Evolutionary conservation across 129 eudicot species (phyloP), one percentile per base, ranked within the genome.

Genomic region (Centrapalus pauciflorus): DNA sequence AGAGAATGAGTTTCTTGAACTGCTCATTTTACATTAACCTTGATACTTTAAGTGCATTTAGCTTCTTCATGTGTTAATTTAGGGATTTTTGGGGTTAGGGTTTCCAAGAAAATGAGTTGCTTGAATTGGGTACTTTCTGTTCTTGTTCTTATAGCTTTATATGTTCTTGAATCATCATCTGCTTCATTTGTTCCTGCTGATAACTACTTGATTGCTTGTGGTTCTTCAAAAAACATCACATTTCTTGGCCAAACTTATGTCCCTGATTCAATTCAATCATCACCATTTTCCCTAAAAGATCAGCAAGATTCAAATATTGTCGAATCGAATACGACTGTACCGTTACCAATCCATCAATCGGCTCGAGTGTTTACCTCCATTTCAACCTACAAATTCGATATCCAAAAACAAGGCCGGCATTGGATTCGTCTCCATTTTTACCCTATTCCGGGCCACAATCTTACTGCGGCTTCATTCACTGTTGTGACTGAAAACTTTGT

Each of bases 391-490:
- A 78, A 57, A 61, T 94, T 94, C 64, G 29, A 82, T 27, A 86
- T 94, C 52, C 55, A 54, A 78, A 70, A 84, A 69, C 80, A 84
- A 65, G 99, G 99, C 35, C 80, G 90, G 8, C 97, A 89, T 71
- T 94, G 95, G 96, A 64, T 94, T 70, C 93, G 97, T 1, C 93
- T 94, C 25, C 84, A 94, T 67, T 86, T 94, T 50, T 85, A 78
- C 73, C 99, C 99, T 11, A 64, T 94, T 67, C 84, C 94, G 0
- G 85, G 88, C 23, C 80, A 78, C 37, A 77, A 81, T 73, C 76
- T 94, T 45, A 69, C 75, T 32, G 84, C 97, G n/a, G 87, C 99
- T 23, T 72, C 95, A n/a, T 49, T 89, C 33, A 80, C 90, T 10
- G 84, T 94, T 7, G 85, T 86, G 21, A 82, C 99, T 0, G 97